These are phyloP conservation scores for Penicillium robsamsonii DNA, from an alignment of 495 filamentous ascomycete species.

Conservation along the genomic window DNA sequence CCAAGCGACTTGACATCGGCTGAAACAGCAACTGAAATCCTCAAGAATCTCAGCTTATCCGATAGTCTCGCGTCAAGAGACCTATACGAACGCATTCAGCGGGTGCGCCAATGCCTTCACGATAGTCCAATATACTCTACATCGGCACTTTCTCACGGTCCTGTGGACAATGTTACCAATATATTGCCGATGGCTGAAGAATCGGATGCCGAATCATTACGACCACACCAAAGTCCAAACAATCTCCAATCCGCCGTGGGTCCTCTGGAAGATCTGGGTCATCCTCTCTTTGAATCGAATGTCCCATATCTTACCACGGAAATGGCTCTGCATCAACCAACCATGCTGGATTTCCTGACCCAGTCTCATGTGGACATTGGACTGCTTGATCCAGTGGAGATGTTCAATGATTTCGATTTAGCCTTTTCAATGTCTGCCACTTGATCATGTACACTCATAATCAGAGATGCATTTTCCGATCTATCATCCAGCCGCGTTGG, in stretches of 20 bases:
- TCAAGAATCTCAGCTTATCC: slow-evolving; percentile 32
- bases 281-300: not conserved
- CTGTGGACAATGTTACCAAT: not conserved
- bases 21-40: slow-evolving; percentile 34
- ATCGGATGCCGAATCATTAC: not conserved
- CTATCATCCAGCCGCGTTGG: not conserved
- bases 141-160: not conserved
- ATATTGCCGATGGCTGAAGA: not conserved
- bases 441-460: not conserved
- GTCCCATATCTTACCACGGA: slow-evolving; percentile 29
- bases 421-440: slow-evolving; percentile 7
- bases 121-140: not conserved
- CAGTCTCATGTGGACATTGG: slow-evolving; percentile 33
- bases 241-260: not conserved
- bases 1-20: slow-evolving; percentile 29
- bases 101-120: slow-evolving; percentile 28
- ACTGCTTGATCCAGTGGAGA: slow-evolving; percentile 30
- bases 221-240: not conserved
- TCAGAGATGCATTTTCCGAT: too few species aligned
- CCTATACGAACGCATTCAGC: slow-evolving; percentile 30
- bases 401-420: slow-evolving; percentile 22
- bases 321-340: slow-evolving; percentile 37
- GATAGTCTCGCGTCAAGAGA: slow-evolving; percentile 34
- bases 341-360: slow-evolving; percentile 38
- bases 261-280: not conserved